A percentile compares a stretch with the other conserved stretches of the same genome.
phyloP scores from a whole-genome alignment of 2,329 filamentous ascomycete genomes.

The Penicillium digitatum region DNA sequence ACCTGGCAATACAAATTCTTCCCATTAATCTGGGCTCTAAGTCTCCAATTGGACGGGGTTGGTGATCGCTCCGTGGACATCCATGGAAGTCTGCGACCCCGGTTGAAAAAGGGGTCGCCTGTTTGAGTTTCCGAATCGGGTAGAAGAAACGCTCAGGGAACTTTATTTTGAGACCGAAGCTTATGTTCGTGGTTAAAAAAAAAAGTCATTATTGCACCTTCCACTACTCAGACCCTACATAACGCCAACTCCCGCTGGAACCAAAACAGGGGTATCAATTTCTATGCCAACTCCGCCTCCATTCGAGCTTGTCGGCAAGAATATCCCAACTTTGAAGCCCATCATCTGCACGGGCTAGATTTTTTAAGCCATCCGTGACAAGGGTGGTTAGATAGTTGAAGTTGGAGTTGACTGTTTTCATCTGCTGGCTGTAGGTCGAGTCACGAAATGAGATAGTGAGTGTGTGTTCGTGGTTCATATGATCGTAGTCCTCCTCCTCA shows the following conservation, averaged over 20 bases:
- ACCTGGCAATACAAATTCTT: neutral
- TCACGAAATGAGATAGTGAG: conserved; percentile 37
- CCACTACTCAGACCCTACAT: neutral
- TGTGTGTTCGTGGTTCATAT: conserved; percentile 41
- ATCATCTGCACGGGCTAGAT: conserved; percentile 69
- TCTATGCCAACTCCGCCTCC: conserved; percentile 26
- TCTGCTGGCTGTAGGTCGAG: conserved; percentile 48
- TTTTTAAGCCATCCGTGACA: conserved; percentile 66
- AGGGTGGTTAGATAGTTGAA: conserved; percentile 67
- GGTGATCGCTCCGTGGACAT: neutral
- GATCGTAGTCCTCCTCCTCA: conserved; percentile 23
- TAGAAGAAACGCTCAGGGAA: neutral
- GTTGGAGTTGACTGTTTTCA: conserved; percentile 57
- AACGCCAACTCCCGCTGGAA: conserved; percentile 1
- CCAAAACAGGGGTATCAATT: conserved; percentile 1
- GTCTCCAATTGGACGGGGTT: neutral
- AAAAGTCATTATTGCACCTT: neutral
- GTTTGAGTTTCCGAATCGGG: neutral
- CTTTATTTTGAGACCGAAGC: neutral
- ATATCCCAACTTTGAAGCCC: conserved; percentile 73
- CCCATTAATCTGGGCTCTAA: neutral
- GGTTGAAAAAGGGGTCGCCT: neutral
- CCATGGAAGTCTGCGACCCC: neutral
- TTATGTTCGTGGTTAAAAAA: neutral
- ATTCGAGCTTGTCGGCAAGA: conserved; percentile 73